Base-by-base conservation (phyloP, 2,329 filamentous ascomycete genomes). In the Mariannaea sp. region DNA sequence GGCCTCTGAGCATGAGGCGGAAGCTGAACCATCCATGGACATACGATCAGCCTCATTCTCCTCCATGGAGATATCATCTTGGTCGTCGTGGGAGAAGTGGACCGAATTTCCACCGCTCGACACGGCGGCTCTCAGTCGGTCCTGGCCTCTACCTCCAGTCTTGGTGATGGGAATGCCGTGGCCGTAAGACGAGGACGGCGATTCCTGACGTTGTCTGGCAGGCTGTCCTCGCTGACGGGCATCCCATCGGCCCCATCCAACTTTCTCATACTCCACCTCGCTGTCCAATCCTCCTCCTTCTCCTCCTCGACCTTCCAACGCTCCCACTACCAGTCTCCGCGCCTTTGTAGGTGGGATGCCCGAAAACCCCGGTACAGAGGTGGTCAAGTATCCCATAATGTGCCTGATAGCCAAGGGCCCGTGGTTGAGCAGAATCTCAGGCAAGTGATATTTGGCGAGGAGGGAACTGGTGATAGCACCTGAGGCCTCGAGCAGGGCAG, bases 161-260 rank as follows among this genome's bases (percentile, higher is more conserved):
- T 76, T 78, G 62, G 72, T 71, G 67, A 87, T 86, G 62, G 83
- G 82, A 56, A 87, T 85, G 59, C 78, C 80, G 22, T 75, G 70
- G 40, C 75, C 72, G 62, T 77, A 78, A 20, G 73, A 74, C 26
- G 72, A 71, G 49, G 70, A 66, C 61, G 71, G 71, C 66, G 72
- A 70, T 68, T 70, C 68, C 62, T 65, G 76, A 70, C 70, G 77
- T 55, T 76, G 70, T 58, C 79, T 77, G 57, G 76, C 65, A 36
- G 81, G 76, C 57, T 89, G 83, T 49, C 87, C 89, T 65, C 85
- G 85, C 70, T 84, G 81, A 69, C 86, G 86, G 57, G 92, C 94
- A 72, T 95, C 89, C 93, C 93, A 99, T 61, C 92, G 86, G 55
- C 94, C 94, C 93, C 93, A 97, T 68, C 93, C 93, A 54, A 97